Evolutionary conservation across 495 filamentous ascomycete species (phyloP), one percentile per base, ranked within the genome.

Genomic region (Tuber borchii): DNA sequence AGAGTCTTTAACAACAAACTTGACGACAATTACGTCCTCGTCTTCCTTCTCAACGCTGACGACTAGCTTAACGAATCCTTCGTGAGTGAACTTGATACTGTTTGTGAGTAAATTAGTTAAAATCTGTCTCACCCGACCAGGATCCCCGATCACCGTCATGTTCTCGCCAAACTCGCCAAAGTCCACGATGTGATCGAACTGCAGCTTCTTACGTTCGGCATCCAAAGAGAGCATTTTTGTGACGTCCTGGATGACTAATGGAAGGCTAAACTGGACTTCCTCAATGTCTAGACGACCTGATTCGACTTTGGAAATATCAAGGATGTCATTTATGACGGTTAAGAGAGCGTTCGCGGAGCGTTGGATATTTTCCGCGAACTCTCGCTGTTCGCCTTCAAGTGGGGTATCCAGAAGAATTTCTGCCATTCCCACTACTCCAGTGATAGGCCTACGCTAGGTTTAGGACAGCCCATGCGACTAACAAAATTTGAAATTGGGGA

Each of bases 271-370:
- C 68, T 92, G 91, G 9, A 92, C 90, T 72, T 92, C 89, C 84
- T 93, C 91, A 45, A 93, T 90, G 77, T 93, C 91, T 20, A 93
- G 82, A 12, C 87, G 84, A 6, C 92, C 93, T 17, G 91, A 92
- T 76, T 95, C 94, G 26, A 97, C 88, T 80, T 96, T 97, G 3
- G 92, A 94, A 78, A 95, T 91, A 82, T 96, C 93, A 4, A 97
- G 85, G 51, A 95, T 94, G 78, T 97, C 93, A 75, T 97, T 96
- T 83, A 97, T 95, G 37, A 97, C 91, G 5, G 91, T 92, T 31
- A 97, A 84, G n/a, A 97, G 84, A 3, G 90, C 88, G 72, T 93
- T 93, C 0, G 90, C 93, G 0, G 93, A 95, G 31, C 92, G 88
- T 78, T 93, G 89, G 43, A 97, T 90, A 76, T 93, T 93, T 65